phyloP scores from a whole-genome alignment of 2,329 filamentous ascomycete species.

The Fusarium sp. region DNA sequence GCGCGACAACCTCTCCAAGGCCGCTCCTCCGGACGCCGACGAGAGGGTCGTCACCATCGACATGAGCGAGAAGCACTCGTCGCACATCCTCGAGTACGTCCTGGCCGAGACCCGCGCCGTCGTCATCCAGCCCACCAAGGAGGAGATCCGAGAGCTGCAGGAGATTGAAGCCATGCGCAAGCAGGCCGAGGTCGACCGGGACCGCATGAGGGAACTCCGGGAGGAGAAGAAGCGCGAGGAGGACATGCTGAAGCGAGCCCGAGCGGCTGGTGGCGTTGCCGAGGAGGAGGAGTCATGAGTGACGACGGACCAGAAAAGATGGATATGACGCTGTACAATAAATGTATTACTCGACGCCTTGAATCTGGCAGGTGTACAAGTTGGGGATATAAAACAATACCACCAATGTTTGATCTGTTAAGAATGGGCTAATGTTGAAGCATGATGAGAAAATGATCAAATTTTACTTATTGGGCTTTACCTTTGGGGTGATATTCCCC shows the following conservation, averaged over 20 bases:
- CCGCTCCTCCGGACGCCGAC: slow-evolving; percentile 59
- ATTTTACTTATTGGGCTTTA: background rate
- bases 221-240: slow-evolving; percentile 72
- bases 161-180: slow-evolving; percentile 67
- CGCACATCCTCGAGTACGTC: slow-evolving; percentile 72
- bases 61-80: slow-evolving; percentile 72
- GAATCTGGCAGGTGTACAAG: slow-evolving; percentile 44
- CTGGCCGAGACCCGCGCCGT: slow-evolving; percentile 72
- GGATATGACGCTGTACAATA: slow-evolving; percentile 45
- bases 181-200: slow-evolving; percentile 66
- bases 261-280: slow-evolving; percentile 52
- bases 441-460: background rate
- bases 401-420: slow-evolving; percentile 12
- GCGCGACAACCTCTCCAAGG: slow-evolving; percentile 59
- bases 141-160: slow-evolving; percentile 70
- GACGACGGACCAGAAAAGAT: background rate
- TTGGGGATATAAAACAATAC: slow-evolving; percentile 40
- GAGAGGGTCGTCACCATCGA: slow-evolving; percentile 68
- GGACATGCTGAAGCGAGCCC: slow-evolving; percentile 58
- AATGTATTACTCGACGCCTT: slow-evolving; percentile 43
- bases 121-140: slow-evolving; percentile 65
- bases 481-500: background rate
- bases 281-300: slow-evolving; percentile 49
- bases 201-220: slow-evolving; percentile 63
- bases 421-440: background rate